These are phyloP conservation scores for Diplodia mutila DNA, from an alignment of 2,329 filamentous ascomycete genomes.

Conservation along the genomic window DNA sequence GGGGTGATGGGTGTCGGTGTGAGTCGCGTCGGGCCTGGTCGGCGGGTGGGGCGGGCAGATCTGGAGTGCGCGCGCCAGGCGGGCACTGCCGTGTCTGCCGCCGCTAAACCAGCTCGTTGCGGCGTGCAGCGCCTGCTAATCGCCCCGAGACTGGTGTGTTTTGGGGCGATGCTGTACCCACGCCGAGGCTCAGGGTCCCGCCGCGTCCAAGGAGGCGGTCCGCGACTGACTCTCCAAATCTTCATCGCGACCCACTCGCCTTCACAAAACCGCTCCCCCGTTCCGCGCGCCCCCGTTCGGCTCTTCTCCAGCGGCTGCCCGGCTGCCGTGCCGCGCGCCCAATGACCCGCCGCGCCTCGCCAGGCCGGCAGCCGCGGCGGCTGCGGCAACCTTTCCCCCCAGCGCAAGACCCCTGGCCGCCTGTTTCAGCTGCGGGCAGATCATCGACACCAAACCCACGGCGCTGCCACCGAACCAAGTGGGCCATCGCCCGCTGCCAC, in stretches of 20 bases:
- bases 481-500: slow-evolving; percentile 4
- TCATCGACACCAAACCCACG: slow-evolving; percentile 19
- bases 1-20: slow-evolving; percentile 17
- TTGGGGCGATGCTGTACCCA: neutral
- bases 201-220: slow-evolving; percentile 5
- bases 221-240: neutral
- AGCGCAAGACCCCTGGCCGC: slow-evolving; percentile 1
- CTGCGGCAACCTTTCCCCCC: no score
- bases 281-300: neutral
- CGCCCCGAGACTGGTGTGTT: neutral
- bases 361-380: no score
- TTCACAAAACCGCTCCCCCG: neutral
- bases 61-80: slow-evolving; percentile 16
- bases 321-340: neutral
- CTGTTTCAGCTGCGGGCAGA: slow-evolving; percentile 19
- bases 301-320: neutral
- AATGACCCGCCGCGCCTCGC: no score
- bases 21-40: neutral
- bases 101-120: slow-evolving; percentile 7
- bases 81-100: slow-evolving; percentile 19
- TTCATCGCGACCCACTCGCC: neutral
- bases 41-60: slow-evolving; percentile 12
- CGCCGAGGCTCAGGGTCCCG: neutral
- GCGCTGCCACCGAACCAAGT: slow-evolving; percentile 11
- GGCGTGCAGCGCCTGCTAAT: neutral